Base-by-base conservation (phyloP, 495 filamentous ascomycete species). In the Hypoxylon rickii region DNA sequence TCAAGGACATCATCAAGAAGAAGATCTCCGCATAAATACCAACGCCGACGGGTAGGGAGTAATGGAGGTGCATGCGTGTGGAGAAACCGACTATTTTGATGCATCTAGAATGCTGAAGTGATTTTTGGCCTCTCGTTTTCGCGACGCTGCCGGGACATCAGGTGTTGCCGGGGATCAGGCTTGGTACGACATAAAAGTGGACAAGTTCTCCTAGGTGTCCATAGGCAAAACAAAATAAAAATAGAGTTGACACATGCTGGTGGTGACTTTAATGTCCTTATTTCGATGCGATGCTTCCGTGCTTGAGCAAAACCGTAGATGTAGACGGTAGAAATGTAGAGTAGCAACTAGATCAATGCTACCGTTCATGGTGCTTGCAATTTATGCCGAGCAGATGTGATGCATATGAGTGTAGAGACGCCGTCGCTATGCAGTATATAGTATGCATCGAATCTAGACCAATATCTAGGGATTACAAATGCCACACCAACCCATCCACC, bases 1-100 rank as follows among this genome's bases (percentile, higher is more conserved):
- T 99, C 54, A 97, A 97, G 86, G 83, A 84, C 49, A 92, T 96
- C 63, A 83, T 99, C 69, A 84, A 85, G 82, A 73, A 83, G 71
- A 97, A 96, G 87, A 83, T 97, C 67, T 51, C 66, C 43, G 67
- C 76, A 43, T 68, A 69, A 49, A 57, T 39, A 51, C 12, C 8
- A 4, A 45, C 26, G 11, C 13, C 15, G 26, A 45, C 2, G 19
- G 21, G 12, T 32, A 55, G 33, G 43, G 48, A 32, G 34, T 12
- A 39, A 4, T 10, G 8, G 20, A 26, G 3, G 24, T 49, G 10
- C 17, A 20, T 44, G 15, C 44, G 53, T 31, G 44, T 56, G 22
- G 22, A 49, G n/a, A 37, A 55, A 19, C 26, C 18, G 34, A 12
- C 15, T 51, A 22, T 38, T 37, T 47, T 49, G 44, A 18, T n/a